Evolutionary conservation across 495 filamentous ascomycete genomes (phyloP), one percentile per base, ranked within the genome.

Genomic region (Aspergillus wentii): DNA sequence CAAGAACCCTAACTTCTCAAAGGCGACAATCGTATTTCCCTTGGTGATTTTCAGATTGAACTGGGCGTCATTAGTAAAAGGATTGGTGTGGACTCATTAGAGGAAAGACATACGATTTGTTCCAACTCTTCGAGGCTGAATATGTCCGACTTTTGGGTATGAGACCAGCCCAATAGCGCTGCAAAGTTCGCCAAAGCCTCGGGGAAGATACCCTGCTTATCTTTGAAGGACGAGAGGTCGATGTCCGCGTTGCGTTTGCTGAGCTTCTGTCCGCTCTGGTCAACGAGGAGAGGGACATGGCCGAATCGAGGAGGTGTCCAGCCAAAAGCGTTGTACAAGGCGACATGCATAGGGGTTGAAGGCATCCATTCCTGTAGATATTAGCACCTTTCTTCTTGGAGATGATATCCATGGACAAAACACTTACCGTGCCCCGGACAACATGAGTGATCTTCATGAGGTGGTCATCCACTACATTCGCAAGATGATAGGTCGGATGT

Each of bases 391-490:
- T 6, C 5, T 14, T 18, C 17, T 25, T 25, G 27, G 6, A 10
- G 34, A 2, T 8, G 13, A 4, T 11, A 18, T 28, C 17, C n/a
- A 4, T 19, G 3, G 13, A 36, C 26, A n/a, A 17, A 21, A 10
- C 15, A 59, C 82, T 56, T 61, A 86, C 88, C 6, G 81, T 76
- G 33, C 88, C 92, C 27, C 92, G 78, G 35, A 97, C 84, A 17
- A 98, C 94, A 62, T 96, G 90, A 3, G 88, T 97, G 52, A 98
- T 94, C 35, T 84, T 59, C 92, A 98, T 98, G 33, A 75, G 63
- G 54, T 94, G 86, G 57, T 98, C 92, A 57, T 98, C 92, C 15
- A 98, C 82, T 17, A 98, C 90, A 60, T 96, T 97, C 3, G 92
- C 92, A 36, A 98, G 80, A 57, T 97, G 92, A 53, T 98, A 98